phyloP scores from a whole-genome alignment of 2,329 filamentous ascomycete species.

The Pseudogymnoascus sp. region DNA sequence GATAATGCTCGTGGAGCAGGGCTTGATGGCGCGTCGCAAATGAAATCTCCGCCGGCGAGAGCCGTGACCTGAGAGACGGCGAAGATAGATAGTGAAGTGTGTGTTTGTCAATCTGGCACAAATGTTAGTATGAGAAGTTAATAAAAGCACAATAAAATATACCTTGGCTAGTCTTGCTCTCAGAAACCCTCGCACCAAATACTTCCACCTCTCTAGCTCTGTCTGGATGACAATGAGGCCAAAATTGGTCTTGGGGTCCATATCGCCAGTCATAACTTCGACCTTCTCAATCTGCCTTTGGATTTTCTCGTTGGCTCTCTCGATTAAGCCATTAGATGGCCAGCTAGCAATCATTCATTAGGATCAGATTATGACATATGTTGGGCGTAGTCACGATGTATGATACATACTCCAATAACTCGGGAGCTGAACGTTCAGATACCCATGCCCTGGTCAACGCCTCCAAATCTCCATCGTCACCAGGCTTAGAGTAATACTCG shows the following conservation, averaged over 20 bases:
- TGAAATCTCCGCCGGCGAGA: conserved; percentile 68
- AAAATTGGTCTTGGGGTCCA: conserved; percentile 89
- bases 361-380: conserved; percentile 10
- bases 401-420: conserved; percentile 64
- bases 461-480: conserved; percentile 57
- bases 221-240: conserved; percentile 91
- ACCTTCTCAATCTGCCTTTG: conserved; percentile 61
- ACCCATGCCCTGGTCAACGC: conserved; percentile 87
- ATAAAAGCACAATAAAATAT: conserved; percentile 14
- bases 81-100: conserved; percentile 63
- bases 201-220: conserved; percentile 90
- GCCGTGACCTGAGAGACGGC: conserved; percentile 44
- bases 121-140: neutral
- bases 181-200: conserved; percentile 73
- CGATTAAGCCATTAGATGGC: conserved; percentile 66
- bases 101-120: conserved; percentile 62
- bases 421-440: conserved; percentile 80
- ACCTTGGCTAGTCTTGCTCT: conserved; percentile 84
- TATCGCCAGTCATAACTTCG: conserved; percentile 70
- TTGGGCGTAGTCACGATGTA: neutral
- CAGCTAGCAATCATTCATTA: conserved; percentile 35
- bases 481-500: conserved; percentile 39
- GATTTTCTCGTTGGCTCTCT: conserved; percentile 68
- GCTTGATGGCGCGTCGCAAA: conserved; percentile 82
- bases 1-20: conserved; percentile 76